Evolutionary conservation across 2,329 filamentous ascomycete species (phyloP).

Genomic region (Juglanconis oblonga): DNA sequence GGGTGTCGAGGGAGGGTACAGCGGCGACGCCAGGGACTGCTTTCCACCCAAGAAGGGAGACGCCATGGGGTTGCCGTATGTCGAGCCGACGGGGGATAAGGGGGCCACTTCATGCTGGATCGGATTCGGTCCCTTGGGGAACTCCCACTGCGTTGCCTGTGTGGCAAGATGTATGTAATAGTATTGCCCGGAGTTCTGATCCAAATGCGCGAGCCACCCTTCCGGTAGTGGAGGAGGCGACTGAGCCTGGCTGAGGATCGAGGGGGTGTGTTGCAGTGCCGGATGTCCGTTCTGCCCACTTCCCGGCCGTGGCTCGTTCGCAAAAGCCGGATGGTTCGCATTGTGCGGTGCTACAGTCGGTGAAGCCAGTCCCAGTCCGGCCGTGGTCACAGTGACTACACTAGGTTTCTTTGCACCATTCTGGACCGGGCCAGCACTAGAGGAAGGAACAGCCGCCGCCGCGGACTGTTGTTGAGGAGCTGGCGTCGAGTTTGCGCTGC

Average conservation of each 20-base stretch:
- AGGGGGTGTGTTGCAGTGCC: conserved; percentile 42
- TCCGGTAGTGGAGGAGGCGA: conserved; percentile 93
- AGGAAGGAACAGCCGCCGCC: conserved; percentile 14
- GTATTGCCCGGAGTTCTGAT: conserved; percentile 94
- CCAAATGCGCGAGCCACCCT: conserved; percentile 96
- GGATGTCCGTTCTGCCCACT: conserved; percentile 44
- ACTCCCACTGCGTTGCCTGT: conserved; percentile 98
- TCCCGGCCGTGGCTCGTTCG: conserved; percentile 69
- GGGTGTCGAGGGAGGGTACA: conserved; percentile 78
- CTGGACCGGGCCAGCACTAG: conserved; percentile 21
- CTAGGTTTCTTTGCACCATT: conserved; percentile 25
- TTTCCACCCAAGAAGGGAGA: conserved; percentile 67
- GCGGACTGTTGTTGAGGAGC: conserved; percentile 23
- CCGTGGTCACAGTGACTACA: conserved; percentile 26
- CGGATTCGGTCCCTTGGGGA: conserved; percentile 91
- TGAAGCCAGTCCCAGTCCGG: conserved; percentile 37
- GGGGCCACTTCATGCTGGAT: conserved; percentile 79
- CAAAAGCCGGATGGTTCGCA: conserved; percentile 81
- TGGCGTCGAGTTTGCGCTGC: conserved; percentile 24
- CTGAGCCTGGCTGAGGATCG: conserved; percentile 55
- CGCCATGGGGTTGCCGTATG: conserved; percentile 69
- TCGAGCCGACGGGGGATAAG: conserved; percentile 76
- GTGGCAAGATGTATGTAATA: conserved; percentile 97
- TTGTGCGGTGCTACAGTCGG: conserved; percentile 46
- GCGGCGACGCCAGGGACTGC: conserved; percentile 73